Evolutionary conservation across 2,329 filamentous ascomycete genomes (phyloP).

Genomic region (Epichloe uncinata): DNA sequence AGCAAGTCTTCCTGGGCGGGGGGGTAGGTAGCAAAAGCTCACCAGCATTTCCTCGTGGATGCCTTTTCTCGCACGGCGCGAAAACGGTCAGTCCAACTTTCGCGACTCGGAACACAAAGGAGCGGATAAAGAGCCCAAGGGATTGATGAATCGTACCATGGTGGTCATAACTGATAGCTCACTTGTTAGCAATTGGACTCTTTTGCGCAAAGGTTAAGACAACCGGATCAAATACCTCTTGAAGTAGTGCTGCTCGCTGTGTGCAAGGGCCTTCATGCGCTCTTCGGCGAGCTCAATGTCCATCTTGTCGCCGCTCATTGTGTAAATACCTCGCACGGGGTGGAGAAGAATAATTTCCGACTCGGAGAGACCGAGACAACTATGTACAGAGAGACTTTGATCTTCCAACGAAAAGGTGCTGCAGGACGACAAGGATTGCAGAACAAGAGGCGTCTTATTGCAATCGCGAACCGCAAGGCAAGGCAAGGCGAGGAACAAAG

Average conservation of each 20-base stretch:
- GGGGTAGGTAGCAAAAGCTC: constrained; percentile 28
- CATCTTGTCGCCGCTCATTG: constrained; percentile 39
- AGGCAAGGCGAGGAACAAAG: neutral
- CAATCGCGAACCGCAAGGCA: constrained; percentile 2
- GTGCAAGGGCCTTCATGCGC: constrained; percentile 61
- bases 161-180: constrained; percentile 73
- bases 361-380: neutral
- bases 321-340: constrained; percentile 7
- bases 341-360: neutral
- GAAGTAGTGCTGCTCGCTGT: constrained; percentile 98
- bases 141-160: constrained; percentile 52
- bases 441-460: neutral
- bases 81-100: neutral
- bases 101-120: neutral
- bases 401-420: neutral
- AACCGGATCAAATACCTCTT: constrained; percentile 54
- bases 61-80: constrained; percentile 35
- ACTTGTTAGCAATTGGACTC: neutral
- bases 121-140: constrained; percentile 3
- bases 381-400: neutral
- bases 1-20: constrained; percentile 2
- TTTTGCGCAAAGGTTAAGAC: too few species aligned
- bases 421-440: neutral
- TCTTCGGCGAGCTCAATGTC: constrained; percentile 47
- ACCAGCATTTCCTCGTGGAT: constrained; percentile 99